Percentiles rank a stretch among this genome's conserved stretches.
These are phyloP conservation scores for Verticillium nubilum DNA, from an alignment of 2,329 filamentous ascomycete species.

Conservation along the genomic window DNA sequence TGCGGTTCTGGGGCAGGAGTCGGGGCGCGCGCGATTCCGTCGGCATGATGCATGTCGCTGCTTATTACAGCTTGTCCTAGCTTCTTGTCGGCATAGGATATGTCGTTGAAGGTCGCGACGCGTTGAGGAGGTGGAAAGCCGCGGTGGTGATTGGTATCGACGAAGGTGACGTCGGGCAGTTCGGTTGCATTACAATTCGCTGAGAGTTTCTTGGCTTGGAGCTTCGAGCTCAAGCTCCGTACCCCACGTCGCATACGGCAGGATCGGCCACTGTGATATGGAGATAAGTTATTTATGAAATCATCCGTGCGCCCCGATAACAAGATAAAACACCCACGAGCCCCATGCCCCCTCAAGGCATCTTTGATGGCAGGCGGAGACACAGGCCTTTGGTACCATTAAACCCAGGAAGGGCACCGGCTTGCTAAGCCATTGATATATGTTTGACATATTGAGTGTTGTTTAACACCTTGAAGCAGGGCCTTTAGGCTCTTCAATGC, in stretches of 20 bases:
- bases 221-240: neutral
- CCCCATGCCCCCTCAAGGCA: too few species aligned
- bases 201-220: neutral
- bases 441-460: too few species aligned
- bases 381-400: too few species aligned
- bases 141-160: neutral
- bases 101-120: neutral
- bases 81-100: neutral
- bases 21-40: slow-evolving; percentile 33
- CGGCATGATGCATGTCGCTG: slow-evolving; percentile 2
- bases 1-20: slow-evolving; percentile 71
- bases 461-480: too few species aligned
- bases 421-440: too few species aligned
- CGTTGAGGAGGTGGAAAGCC: neutral
- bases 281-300: neutral
- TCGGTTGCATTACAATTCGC: neutral
- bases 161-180: neutral
- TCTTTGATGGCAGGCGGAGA: too few species aligned
- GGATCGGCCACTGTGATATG: neutral
- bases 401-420: too few species aligned
- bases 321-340: too few species aligned
- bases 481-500: too few species aligned
- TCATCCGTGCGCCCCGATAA: neutral
- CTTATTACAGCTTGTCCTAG: neutral
- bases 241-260: neutral